phyloP scores from a whole-genome alignment of 148 eudicot species.

The Drosera capensis region DNA sequence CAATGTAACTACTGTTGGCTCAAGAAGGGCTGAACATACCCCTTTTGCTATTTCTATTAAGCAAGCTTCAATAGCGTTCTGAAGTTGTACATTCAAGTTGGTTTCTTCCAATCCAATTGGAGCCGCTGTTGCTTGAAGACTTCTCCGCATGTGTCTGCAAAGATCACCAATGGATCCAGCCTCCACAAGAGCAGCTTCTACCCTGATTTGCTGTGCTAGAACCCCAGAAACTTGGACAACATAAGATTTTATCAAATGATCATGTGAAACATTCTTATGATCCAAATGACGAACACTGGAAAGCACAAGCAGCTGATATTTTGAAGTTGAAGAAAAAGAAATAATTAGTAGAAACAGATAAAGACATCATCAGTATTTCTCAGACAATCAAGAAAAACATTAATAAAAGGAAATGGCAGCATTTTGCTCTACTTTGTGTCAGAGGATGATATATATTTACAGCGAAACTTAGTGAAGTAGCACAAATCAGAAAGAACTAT shows the following conservation, averaged over 20 bases:
- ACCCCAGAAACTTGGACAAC: constrained; percentile 60
- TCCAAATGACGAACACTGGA: constrained; percentile 77
- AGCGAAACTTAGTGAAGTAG: constrained; percentile 51
- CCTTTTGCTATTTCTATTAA: constrained; percentile 78
- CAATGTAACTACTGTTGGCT: background rate
- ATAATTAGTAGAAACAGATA: background rate
- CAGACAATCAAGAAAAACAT: background rate
- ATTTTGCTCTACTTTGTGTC: background rate
- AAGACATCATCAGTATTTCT: background rate
- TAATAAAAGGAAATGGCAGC: background rate
- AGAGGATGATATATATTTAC: constrained; percentile 20
- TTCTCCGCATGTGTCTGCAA: constrained; percentile 74
- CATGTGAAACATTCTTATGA: constrained; percentile 81
- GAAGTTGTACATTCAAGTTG: constrained; percentile 54
- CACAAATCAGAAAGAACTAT: constrained; percentile 71
- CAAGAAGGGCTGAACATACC: constrained; percentile 21
- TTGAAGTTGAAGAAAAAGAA: constrained; percentile 19
- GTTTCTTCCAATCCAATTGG: constrained; percentile 46
- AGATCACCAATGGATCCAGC: constrained; percentile 71
- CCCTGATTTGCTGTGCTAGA: constrained; percentile 75
- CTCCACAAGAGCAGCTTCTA: constrained; percentile 40
- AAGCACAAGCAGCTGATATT: constrained; percentile 50
- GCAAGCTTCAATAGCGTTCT: constrained; percentile 70
- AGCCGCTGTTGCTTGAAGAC: constrained; percentile 64
- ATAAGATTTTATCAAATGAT: constrained; percentile 52